Evolutionary conservation across 208 protist species (phyloP), one percentile per base, ranked within the genome.

Genomic region (Crithidia mellificae): DNA sequence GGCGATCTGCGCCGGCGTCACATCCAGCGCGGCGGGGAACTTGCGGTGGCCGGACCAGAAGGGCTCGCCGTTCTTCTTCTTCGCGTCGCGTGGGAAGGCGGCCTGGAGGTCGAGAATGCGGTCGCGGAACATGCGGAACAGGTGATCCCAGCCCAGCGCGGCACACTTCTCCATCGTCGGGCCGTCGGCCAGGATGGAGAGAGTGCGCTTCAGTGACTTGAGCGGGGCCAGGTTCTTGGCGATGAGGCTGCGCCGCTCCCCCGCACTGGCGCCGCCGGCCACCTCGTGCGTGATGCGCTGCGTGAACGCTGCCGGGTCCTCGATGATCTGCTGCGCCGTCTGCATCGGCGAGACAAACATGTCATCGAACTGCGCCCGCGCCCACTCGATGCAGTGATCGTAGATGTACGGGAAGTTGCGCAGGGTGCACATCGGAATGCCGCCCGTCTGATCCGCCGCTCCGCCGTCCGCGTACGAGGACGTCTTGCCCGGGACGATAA

Each of bases 361-460:
- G 59, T 97, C 95, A 74, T 97, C 91, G 70, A 98, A 97, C 63
- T 91, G 81, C 36, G 94, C 90, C 20, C 95, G 84, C 6, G 93
- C 91, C 95, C 94, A 98, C 85, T 99, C 97, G 67, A 99, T 99
- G 50, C 94, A 98, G 83, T 99, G 98, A 67, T 99, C 97, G 82
- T 99, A 99, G 24, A 90, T 88, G 86, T 99, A 97, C 14, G 99
- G 99, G 83, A 99, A 99, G 78, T 99, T 99, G 72, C 99, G 98
- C 17, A 99, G 83, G 17, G 99, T 99, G 77, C 99, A 99, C 64
- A 99, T 95, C 19, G 99, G 98, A 70, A 99, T 99, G 52, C 88
- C 91, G 34, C 85, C 86, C 50, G 98, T 97, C 78, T 99, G 97
- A 63, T 98, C 97, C 6, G 98, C 98, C 62, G 98, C 98, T 15